These are phyloP conservation scores for Alternaria novae-zelandiae DNA, from an alignment of 2,329 filamentous ascomycete genomes.

Conservation along the genomic window DNA sequence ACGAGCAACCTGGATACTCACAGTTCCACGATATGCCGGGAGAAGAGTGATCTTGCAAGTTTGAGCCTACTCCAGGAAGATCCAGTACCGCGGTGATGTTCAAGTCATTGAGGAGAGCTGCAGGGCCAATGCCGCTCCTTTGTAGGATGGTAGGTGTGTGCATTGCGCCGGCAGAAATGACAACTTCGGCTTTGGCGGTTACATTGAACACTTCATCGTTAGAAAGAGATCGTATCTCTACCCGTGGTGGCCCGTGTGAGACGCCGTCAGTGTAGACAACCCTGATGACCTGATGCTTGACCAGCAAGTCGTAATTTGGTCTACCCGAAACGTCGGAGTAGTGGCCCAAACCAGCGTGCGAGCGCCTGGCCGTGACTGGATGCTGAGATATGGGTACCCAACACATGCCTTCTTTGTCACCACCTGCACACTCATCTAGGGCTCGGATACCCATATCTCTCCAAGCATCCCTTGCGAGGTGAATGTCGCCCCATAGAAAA, in stretches of 20 bases:
- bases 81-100: conserved; percentile 58
- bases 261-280: conserved; percentile 3
- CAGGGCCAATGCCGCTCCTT: conserved; percentile 63
- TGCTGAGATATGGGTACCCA: conserved; percentile 12
- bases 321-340: conserved; percentile 9
- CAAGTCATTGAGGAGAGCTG: conserved; percentile 55
- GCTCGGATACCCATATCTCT: conserved; percentile 4
- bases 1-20: neutral
- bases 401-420: conserved; percentile 7
- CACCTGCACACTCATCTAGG: conserved; percentile 5
- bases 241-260: conserved; percentile 1
- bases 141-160: conserved; percentile 64
- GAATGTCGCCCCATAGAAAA: conserved; percentile 9
- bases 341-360: conserved; percentile 15
- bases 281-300: conserved; percentile 5
- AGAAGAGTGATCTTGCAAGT: conserved; percentile 63
- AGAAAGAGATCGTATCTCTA: conserved; percentile 38
- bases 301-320: conserved; percentile 16
- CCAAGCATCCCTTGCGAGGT: conserved; percentile 6
- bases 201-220: neutral
- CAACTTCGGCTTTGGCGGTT: conserved; percentile 8
- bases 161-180: conserved; percentile 56
- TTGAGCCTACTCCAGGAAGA: conserved; percentile 66
- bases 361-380: conserved; percentile 8
- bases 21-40: conserved; percentile 5